These are phyloP conservation scores for Poa pratensis DNA, from an alignment of 176 grass and related monocot species.

Conservation along the genomic window DNA sequence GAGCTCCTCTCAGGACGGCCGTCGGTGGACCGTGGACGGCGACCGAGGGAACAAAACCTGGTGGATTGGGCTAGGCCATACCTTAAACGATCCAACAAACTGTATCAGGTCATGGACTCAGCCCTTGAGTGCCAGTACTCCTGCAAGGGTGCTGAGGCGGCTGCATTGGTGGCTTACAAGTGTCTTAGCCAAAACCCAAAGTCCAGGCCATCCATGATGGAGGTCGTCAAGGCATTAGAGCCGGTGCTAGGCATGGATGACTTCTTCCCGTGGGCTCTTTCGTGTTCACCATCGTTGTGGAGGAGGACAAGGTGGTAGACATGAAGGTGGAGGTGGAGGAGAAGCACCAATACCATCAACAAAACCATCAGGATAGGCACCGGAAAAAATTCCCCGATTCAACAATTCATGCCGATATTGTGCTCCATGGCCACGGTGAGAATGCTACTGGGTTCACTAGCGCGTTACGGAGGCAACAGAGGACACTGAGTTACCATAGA, in stretches of 20 bases:
- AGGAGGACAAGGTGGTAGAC: constrained; percentile 57
- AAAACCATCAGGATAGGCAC: constrained; percentile 65
- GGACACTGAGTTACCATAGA: constrained; percentile 42
- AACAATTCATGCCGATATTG: constrained; percentile 51
- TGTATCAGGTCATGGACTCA: constrained; percentile 66
- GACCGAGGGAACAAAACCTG: constrained; percentile 57
- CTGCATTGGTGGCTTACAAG: constrained; percentile 72
- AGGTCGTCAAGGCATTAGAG: constrained; percentile 67
- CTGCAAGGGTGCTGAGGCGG: constrained; percentile 58
- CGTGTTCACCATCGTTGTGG: constrained; percentile 57
- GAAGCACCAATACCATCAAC: constrained; percentile 32
- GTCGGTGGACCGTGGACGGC: constrained; percentile 56
- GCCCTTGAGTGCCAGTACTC: constrained; percentile 72
- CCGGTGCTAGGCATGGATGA: constrained; percentile 63
- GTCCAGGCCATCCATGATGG: constrained; percentile 72
- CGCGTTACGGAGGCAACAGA: constrained; percentile 29
- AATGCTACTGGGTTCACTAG: constrained; percentile 24
- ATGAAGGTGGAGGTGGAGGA: constrained; percentile 43
- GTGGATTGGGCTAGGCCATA: constrained; percentile 78
- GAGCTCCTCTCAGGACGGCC: constrained; percentile 63
- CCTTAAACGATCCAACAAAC: constrained; percentile 49
- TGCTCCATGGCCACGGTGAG: constrained; percentile 34
- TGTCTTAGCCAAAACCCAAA: constrained; percentile 76
- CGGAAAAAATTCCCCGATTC: constrained; percentile 61
- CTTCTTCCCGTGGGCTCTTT: constrained; percentile 48